Base-by-base conservation (phyloP, 2,329 filamentous ascomycete genomes). In the Acrocalymma vagum region DNA sequence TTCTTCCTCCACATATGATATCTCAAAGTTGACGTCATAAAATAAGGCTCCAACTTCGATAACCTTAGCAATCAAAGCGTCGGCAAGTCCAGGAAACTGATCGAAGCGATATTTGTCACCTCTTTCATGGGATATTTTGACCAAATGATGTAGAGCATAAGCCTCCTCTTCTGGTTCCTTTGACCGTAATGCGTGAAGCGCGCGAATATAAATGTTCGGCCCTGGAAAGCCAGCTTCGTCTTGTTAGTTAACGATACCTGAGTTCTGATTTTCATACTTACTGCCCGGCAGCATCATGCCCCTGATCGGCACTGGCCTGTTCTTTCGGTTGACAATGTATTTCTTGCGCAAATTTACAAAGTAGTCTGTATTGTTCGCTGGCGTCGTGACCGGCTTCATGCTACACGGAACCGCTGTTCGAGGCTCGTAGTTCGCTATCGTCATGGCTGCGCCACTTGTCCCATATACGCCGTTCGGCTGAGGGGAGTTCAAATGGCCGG, bases 51-150 rank as follows among this genome's bases (percentile, higher is more conserved):
- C 87, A 26, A 95, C 80, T 48, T 92, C 84, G 33, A 96, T 76
- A 2, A 88, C 85, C 63, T 95, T 95, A 47, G 91, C 87, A 39
- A 95, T 84, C 8, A 99, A 79, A 3, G 89, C 88, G 69, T 97
- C 94, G 1, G 90, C 90, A 18, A 99, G 79, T 8, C 90, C 86
- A 2, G 89, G 87, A 56, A 96, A 97, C 5, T 90, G 88, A 57
- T 95, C 91, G 54, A 97, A 96, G 46, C 90, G 88, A 72, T 95
- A 96, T 70, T 96, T 96, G 66, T 97, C 94, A 29, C 93, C 93
- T 28, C 92, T 83, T 69, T 97, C 92, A 62, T 87, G 94, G 0
- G 92, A 96, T 18, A 97, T 96, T 66, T 96, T 95, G 45, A 97
- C 91, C 4, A 97, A 75, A 60, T 97, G 93, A 58, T 95, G 90